These are phyloP conservation scores for Neopestalotiopsis rosae DNA, from an alignment of 2,329 filamentous ascomycete genomes.

Conservation along the genomic window DNA sequence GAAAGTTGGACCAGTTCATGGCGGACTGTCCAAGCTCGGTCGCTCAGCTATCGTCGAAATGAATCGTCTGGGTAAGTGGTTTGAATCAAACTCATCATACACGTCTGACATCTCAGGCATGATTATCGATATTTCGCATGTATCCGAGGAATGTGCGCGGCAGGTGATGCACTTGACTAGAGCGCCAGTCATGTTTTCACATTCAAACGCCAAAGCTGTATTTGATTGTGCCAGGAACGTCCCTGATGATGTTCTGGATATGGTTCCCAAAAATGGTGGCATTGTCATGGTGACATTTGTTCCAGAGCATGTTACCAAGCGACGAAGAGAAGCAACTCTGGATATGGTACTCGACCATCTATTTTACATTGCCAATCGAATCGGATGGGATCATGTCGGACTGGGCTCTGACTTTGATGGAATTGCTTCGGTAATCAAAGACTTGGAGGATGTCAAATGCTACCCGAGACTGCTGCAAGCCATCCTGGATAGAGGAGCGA, in stretches of 20 bases:
- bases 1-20: constrained; percentile 29
- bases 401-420: constrained; percentile 44
- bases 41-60: constrained; percentile 37
- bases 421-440: constrained; percentile 31
- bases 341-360: constrained; percentile 40
- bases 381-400: constrained; percentile 44
- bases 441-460: constrained; percentile 31
- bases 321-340: constrained; percentile 31
- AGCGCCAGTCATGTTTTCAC: constrained; percentile 39
- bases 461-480: constrained; percentile 32
- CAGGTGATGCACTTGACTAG: constrained; percentile 30
- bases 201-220: constrained; percentile 32
- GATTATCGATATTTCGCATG: constrained; percentile 38
- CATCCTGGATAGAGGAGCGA: constrained; percentile 43
- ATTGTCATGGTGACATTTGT: constrained; percentile 47
- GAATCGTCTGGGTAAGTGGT: constrained; percentile 37
- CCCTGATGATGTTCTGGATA: constrained; percentile 43
- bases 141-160: constrained; percentile 30
- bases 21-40: constrained; percentile 35
- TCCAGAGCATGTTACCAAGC: constrained; percentile 26
- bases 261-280: constrained; percentile 41
- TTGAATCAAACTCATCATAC: not conserved
- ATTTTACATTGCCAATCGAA: constrained; percentile 32
- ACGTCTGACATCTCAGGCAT: constrained; percentile 22
- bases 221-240: constrained; percentile 41